Evolutionary conservation across 805 yeast species (phyloP).

Genomic region (Yarrowia bubula): DNA sequence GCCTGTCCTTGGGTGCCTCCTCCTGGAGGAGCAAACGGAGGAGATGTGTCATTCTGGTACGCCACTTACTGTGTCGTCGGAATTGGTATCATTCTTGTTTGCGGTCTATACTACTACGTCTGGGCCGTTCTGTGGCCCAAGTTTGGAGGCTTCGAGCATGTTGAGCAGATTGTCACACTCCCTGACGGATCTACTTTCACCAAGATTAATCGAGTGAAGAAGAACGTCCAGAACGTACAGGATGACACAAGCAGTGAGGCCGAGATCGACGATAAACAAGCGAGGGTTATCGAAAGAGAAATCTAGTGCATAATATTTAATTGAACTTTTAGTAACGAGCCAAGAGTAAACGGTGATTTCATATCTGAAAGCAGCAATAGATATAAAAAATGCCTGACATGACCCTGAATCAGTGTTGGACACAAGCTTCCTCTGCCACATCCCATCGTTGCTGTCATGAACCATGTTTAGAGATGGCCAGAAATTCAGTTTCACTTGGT

Average conservation of each 20-base stretch:
- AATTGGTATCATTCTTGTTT: constrained; percentile 7
- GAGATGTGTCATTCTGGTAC: constrained; percentile 17
- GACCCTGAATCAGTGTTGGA: too few species aligned
- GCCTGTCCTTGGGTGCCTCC: constrained; percentile 22
- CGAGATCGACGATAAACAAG: background rate
- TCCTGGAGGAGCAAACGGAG: constrained; percentile 15
- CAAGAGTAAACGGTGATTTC: too few species aligned
- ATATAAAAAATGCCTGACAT: too few species aligned
- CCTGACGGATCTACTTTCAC: constrained; percentile 1
- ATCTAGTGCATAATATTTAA: background rate
- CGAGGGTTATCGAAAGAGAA: background rate
- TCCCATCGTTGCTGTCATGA: too few species aligned
- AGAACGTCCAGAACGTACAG: background rate
- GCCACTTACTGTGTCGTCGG: constrained; percentile 26
- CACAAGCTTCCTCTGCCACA: too few species aligned
- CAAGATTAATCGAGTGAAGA: constrained; percentile 4
- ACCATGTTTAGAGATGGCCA: too few species aligned
- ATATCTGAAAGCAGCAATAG: too few species aligned
- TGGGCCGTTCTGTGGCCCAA: constrained; percentile 20
- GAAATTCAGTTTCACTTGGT: too few species aligned
- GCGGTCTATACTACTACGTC: constrained; percentile 7
- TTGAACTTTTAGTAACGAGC: too few species aligned
- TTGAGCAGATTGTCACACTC: background rate
- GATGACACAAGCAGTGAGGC: background rate
- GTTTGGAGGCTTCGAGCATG: background rate